phyloP scores from a whole-genome alignment of 331 rosid species.

The Rosa hybrid region DNA sequence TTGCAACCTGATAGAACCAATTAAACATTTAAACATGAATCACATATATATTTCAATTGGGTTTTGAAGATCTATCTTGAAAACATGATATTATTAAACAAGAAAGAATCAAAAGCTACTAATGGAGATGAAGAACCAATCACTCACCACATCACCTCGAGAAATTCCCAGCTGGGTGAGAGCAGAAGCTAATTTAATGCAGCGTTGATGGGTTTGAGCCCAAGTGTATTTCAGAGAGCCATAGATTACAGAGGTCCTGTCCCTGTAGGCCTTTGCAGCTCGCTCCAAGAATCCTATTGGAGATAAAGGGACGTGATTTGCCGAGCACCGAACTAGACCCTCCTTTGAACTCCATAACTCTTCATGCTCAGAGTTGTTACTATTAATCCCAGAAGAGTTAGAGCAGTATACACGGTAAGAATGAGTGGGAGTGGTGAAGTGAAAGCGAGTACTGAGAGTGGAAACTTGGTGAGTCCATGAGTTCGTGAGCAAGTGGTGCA shows the following conservation, averaged over 20 bases:
- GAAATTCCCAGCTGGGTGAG: constrained; percentile 14
- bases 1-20: constrained; percentile 57
- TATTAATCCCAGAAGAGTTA: constrained; percentile 12
- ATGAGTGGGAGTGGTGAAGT: neutral
- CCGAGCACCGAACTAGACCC: constrained; percentile 61
- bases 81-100: neutral
- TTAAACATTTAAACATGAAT: neutral
- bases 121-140: neutral
- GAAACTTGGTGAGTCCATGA: constrained; percentile 26
- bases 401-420: constrained; percentile 2
- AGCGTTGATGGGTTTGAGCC: constrained; percentile 73
- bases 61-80: neutral
- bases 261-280: no score
- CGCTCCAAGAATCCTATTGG: constrained; percentile 32
- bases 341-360: constrained; percentile 58
- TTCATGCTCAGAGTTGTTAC: constrained; percentile 21
- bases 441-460: neutral
- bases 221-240: constrained; percentile 53
- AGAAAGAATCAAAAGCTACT: neutral
- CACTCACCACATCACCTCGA: constrained; percentile 65
- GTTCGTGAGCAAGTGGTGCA: constrained; percentile 34
- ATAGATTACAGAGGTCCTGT: constrained; percentile 28
- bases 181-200: constrained; percentile 70
- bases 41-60: neutral
- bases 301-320: constrained; percentile 65